Percentiles rank a stretch among this genome's conserved stretches.
These are phyloP conservation scores for Endotrypanum monterogeii DNA, from an alignment of 208 protist species.

Conservation along the genomic window DNA sequence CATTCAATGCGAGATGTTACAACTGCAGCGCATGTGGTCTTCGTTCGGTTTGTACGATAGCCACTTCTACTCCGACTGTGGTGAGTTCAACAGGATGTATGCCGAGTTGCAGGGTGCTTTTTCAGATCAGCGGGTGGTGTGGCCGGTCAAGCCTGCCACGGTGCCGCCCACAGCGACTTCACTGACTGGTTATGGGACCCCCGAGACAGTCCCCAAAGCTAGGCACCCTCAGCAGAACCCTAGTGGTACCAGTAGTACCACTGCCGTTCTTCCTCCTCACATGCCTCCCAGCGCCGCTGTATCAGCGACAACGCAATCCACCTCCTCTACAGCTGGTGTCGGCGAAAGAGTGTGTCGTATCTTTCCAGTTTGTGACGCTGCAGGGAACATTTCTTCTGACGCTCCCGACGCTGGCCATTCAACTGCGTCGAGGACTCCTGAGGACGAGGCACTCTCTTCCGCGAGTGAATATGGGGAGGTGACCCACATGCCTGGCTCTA, in stretches of 20 bases:
- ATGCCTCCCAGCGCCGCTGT: neutral
- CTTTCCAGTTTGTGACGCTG: slow-evolving; percentile 9
- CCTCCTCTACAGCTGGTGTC: neutral
- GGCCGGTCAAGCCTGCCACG: neutral
- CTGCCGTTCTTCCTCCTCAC: neutral
- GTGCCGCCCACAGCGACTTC: neutral
- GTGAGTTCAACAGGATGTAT: slow-evolving; percentile 29
- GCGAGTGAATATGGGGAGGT: slow-evolving; percentile 18
- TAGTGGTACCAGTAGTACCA: neutral
- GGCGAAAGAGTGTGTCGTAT: slow-evolving; percentile 8
- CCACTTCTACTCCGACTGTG: slow-evolving; percentile 29
- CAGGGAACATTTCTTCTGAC: slow-evolving; percentile 15
- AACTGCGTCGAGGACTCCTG: slow-evolving; percentile 9
- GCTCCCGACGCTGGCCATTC: slow-evolving; percentile 12
- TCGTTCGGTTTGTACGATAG: slow-evolving; percentile 42
- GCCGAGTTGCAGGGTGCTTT: slow-evolving; percentile 31
- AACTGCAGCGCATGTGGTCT: slow-evolving; percentile 55
- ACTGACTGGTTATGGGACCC: too few species aligned
- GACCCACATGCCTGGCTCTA: neutral
- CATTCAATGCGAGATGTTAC: slow-evolving; percentile 42
- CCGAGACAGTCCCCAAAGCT: neutral
- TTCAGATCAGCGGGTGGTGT: slow-evolving; percentile 23
- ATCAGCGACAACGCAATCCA: neutral
- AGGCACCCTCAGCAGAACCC: neutral
- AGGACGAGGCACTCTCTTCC: slow-evolving; percentile 21